Percentiles rank a stretch among this genome's conserved stretches.
Conservation (phyloP, 1,284 basidiomycete species). For the Chalciporus sp. region DNA sequence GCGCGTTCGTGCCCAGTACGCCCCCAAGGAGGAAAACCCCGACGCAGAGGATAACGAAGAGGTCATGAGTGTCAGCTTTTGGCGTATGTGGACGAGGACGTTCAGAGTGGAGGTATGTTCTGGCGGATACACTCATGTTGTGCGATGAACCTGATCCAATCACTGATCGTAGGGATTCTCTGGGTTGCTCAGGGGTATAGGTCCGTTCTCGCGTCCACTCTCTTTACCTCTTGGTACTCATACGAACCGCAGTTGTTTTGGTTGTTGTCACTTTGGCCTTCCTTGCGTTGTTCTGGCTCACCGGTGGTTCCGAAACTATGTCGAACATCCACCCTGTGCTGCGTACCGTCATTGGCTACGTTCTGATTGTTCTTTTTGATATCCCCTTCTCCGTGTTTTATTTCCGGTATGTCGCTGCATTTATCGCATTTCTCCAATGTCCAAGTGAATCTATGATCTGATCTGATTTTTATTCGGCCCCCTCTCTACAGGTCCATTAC, state of each 20-base stretch:
- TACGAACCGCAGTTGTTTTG: neutral
- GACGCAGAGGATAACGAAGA: neutral
- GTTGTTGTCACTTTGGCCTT: neutral
- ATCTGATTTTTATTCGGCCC: no score
- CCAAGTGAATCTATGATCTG: no score
- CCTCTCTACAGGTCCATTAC: no score
- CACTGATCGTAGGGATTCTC: neutral
- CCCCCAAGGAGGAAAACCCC: neutral
- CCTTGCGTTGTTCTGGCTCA: neutral
- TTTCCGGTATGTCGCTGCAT: no score
- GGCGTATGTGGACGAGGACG: neutral
- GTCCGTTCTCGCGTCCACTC: neutral
- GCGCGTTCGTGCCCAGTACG: neutral
- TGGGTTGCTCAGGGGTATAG: neutral
- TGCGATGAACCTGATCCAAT: neutral
- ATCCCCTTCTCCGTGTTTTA: neutral
- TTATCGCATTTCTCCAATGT: no score
- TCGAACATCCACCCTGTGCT: neutral
- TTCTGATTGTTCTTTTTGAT: neutral
- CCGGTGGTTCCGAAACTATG: neutral
- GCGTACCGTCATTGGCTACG: neutral
- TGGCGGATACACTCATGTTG: no score
- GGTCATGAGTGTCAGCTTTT: neutral
- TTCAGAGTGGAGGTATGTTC: neutral
- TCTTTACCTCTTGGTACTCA: neutral